Conservation (phyloP, 176 grass and related monocot genomes). For the Pharus latifolius region DNA sequence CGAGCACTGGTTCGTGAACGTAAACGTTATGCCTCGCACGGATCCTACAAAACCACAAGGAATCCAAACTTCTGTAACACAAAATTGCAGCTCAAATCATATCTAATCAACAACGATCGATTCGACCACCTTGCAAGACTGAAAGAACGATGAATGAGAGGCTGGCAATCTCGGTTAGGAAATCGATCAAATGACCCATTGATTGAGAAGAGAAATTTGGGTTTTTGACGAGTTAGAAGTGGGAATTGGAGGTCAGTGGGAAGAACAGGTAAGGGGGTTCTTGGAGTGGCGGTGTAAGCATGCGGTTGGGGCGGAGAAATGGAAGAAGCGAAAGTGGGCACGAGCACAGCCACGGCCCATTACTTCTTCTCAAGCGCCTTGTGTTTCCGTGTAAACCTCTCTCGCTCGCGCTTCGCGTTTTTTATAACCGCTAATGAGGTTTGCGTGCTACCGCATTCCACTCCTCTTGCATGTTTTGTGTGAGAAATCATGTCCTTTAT, state of each 20-base stretch:
- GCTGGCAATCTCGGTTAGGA: constrained; percentile 10
- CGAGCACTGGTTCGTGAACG: constrained; percentile 65
- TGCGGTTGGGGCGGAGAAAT: background rate
- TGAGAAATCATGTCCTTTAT: too few species aligned
- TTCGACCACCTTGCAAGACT: constrained; percentile 25
- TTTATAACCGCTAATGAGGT: background rate
- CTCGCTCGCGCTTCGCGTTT: background rate
- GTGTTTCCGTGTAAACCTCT: background rate
- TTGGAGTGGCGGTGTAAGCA: background rate
- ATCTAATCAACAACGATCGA: background rate
- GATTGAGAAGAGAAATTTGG: too few species aligned
- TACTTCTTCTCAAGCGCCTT: background rate
- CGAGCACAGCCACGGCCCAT: background rate
- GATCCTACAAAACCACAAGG: constrained; percentile 20
- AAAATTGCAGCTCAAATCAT: background rate
- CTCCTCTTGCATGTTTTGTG: too few species aligned
- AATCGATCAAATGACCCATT: constrained; percentile 14
- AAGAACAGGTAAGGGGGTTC: background rate
- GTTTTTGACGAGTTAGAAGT: too few species aligned
- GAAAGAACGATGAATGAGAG: constrained; percentile 11
- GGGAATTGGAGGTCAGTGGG: background rate
- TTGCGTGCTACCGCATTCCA: too few species aligned
- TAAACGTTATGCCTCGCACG: constrained; percentile 50
- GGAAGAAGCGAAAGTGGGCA: constrained; percentile 8
- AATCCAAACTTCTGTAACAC: background rate